Evolutionary conservation across 2,329 filamentous ascomycete species (phyloP).

Genomic region (Sclerotinia glacialis): DNA sequence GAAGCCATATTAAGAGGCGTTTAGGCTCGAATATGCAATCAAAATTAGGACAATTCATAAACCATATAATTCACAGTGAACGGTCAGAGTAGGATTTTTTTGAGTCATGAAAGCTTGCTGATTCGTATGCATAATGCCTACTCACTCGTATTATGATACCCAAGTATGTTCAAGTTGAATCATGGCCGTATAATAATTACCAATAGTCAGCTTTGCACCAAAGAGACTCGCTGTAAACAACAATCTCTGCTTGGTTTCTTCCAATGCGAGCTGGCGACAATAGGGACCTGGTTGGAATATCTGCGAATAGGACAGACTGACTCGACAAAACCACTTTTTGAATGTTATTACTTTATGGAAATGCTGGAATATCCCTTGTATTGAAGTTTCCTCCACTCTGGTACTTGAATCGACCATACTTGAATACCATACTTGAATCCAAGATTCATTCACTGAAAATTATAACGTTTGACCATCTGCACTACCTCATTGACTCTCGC

Average conservation of each 20-base stretch:
- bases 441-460: not conserved
- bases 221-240: no score
- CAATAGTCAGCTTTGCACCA: no score
- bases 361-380: not conserved
- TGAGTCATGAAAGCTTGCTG: not conserved
- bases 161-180: not conserved
- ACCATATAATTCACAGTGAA: not conserved
- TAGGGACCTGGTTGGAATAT: no score
- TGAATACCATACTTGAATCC: not conserved
- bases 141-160: not conserved
- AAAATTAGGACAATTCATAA: not conserved
- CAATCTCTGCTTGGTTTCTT: no score
- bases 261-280: no score
- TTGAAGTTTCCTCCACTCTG: not conserved
- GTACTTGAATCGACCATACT: rapidly evolving
- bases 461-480: not conserved
- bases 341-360: not conserved
- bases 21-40: no score
- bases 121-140: not conserved
- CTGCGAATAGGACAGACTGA: no score
- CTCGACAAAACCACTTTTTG: no score
- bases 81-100: not conserved
- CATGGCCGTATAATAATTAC: not conserved
- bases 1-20: not conserved
- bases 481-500: not conserved